Evolutionary conservation across 2,329 filamentous ascomycete genomes (phyloP), one percentile per base, ranked within the genome.

Genomic region (Ascochyta rabiei): DNA sequence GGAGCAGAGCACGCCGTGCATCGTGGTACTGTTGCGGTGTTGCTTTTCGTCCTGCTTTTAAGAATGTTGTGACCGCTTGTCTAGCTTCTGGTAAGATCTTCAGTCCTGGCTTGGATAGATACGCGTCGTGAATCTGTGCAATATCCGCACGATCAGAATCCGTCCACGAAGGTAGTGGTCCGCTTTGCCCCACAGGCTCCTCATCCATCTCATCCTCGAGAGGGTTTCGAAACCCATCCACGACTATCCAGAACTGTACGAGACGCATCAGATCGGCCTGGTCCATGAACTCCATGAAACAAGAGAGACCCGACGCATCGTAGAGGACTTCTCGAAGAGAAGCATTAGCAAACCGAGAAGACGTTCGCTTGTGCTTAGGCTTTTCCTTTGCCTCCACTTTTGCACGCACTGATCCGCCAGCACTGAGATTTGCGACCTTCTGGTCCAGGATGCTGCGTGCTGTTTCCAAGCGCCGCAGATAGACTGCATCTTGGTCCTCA

Each of bases 221-320:
- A 0, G 95, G 96, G 65, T 96, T 96, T 37, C 96, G 89, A 65
- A 98, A 91, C 0, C 95, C 93, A 76, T 99, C 95, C 6, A 98
- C 95, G 3, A 98, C 95, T 35, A 99, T 87, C 92, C 93, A 99
- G 75, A 98, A 99, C 69, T 99, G 95, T 6, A 99, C 93, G 41
- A 97, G 79, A 13, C 89, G 84, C 88, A 98, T 93, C 23, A 93
- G 81, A 15, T 84, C 83, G 71, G 93, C 89, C 37, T 95, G 87
- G 72, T 99, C 95, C 95, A 99, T 99, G 69, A 92, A 98, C 72
- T 99, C 95, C 95, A 99, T 99, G 77, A 99, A 98, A 72, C 96
- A 99, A 2, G 95, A 98, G 8, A 99, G 81, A 0, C 91, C 93
- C 1, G 93, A 89, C 2, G 95, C 86, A 74, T 96, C 92, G 63